Evolutionary conservation across 164 flowering plant genomes (phyloP).

Genomic region (Kalanchoe fedtschenkoi): DNA sequence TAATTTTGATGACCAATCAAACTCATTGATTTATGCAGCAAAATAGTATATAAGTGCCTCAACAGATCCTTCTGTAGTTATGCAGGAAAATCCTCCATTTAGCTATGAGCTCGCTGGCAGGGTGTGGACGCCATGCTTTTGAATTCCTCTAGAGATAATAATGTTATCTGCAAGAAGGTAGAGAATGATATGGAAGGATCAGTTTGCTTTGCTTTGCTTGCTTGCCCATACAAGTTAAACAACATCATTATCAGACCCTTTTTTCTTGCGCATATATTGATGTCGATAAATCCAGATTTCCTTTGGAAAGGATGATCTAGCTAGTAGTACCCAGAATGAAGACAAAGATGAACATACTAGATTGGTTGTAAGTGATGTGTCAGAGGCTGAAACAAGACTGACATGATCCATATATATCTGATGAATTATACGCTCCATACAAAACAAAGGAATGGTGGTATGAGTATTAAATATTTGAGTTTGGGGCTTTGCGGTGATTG

Average conservation of each 20-base stretch:
- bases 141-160: background rate
- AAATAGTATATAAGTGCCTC: too few species aligned
- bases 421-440: background rate
- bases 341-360: constrained; percentile 4
- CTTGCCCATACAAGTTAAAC: background rate
- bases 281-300: background rate
- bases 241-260: constrained; percentile 4
- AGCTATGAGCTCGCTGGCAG: background rate
- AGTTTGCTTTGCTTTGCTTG: background rate
- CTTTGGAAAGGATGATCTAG: background rate
- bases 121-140: background rate
- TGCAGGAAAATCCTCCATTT: background rate
- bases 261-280: background rate
- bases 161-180: constrained; percentile 5
- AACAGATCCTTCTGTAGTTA: background rate
- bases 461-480: background rate
- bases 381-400: background rate
- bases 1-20: too few species aligned
- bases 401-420: background rate
- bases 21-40: too few species aligned
- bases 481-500: background rate
- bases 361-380: constrained; percentile 1
- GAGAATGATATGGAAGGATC: constrained; percentile 1
- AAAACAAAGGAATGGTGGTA: constrained; percentile 3
- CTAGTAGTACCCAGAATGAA: background rate